Percentiles rank a stretch among this genome's conserved stretches.
Evolutionary conservation across 2,329 filamentous ascomycete genomes (phyloP).

Genomic region (Phoma sp.): DNA sequence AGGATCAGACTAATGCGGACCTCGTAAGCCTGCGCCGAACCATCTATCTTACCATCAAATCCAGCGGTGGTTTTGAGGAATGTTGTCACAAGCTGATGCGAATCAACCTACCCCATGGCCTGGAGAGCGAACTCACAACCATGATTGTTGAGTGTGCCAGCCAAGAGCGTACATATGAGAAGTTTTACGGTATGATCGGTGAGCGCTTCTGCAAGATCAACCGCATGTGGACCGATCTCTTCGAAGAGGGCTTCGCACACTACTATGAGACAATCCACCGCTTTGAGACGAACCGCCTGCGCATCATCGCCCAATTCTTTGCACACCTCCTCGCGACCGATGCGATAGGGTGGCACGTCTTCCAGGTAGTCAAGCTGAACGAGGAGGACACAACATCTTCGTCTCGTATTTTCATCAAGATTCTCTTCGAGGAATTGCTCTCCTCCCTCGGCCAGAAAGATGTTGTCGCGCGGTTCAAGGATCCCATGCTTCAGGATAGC

Average conservation of each 20-base stretch:
- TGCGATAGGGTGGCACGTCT: conserved; percentile 88
- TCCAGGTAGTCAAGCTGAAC: conserved; percentile 85
- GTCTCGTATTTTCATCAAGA: conserved; percentile 98
- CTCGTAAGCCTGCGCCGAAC: conserved; percentile 90
- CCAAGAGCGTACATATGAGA: conserved; percentile 95
- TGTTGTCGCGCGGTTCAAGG: conserved; percentile 78
- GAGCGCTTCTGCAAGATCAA: conserved; percentile 97
- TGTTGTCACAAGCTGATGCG: conserved; percentile 93
- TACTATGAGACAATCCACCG: conserved; percentile 98
- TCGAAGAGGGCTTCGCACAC: conserved; percentile 85
- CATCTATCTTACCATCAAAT: conserved; percentile 98
- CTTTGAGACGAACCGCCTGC: conserved; percentile 91
- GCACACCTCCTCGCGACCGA: conserved; percentile 88
- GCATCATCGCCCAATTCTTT: conserved; percentile 95
- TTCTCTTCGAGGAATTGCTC: conserved; percentile 88
- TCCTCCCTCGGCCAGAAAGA: conserved; percentile 86
- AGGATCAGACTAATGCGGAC: conserved; percentile 96
- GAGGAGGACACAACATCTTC: conserved; percentile 97
- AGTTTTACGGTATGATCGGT: conserved; percentile 93
- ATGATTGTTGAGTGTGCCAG: conserved; percentile 98
- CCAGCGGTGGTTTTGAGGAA: conserved; percentile 93
- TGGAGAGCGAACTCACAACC: conserved; percentile 88
- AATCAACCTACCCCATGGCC: conserved; percentile 82
- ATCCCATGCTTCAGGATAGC: conserved; percentile 72
- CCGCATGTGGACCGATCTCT: conserved; percentile 89